Base-by-base conservation (phyloP, 2,329 filamentous ascomycete species). In the Calonectria crousiana region DNA sequence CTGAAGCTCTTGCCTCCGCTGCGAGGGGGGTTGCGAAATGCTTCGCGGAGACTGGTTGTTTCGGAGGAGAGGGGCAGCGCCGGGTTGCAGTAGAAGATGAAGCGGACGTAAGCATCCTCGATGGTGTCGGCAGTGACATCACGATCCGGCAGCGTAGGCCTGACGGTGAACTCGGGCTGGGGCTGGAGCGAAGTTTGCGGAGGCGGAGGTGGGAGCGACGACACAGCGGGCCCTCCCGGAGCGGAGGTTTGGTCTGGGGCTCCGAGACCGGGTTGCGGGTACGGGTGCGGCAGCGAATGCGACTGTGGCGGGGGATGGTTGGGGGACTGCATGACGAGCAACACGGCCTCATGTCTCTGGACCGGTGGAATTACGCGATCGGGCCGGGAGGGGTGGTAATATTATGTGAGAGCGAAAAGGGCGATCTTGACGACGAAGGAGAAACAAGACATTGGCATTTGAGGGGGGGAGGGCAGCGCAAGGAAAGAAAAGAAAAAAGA, bases 51-150 rank as follows among this genome's bases (percentile, higher is more conserved):
- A 69, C 93, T 91, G 4, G 88, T 84, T 0, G 94, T 93, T 84
- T 97, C 93, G 53, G 91, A 90, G 20, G 92, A 89, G n/a, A 89
- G 83, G 11, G 84, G 80, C 65, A 98, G 92, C 53, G 91, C 92
- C 6, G 96, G 96, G 83, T 98, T 98, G 88, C 96, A 98, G 84
- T 95, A 95, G 72, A 98, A 89, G 79, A 98, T 94, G 83, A 98
- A 98, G 78, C 88, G 85, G 74, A 96, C 93, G 83, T 96, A 98
- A 66, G 95, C 93, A 82, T 96, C 92, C 81, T 96, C 94, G 77
- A 98, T 93, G 16, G 90, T 94, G 2, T 90, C 90, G 78, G 92
- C 90, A 4, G 91, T 92, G 36, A 98, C 92, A 74, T 92, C 87
- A 76, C 90, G 91, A 70, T 92, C 88, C 10, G 96, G 96, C 62